phyloP scores from a whole-genome alignment of 164 flowering plant species.

The Magnolia officinalis region DNA sequence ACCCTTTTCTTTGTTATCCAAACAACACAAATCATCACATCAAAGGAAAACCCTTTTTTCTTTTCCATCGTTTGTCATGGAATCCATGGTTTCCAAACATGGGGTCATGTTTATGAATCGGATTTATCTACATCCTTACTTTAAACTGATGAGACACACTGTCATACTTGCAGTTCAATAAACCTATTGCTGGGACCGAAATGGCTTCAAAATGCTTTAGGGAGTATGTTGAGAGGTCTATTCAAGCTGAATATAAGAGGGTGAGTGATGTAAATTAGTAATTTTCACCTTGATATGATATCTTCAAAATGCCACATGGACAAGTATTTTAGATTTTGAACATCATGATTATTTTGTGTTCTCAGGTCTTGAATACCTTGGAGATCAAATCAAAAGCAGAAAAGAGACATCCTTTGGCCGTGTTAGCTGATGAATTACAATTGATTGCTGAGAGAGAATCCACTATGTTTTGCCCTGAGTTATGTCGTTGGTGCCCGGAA shows the following conservation, averaged over 20 bases:
- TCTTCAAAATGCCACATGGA: constrained; percentile 1
- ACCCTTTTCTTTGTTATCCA: too few relatives aligned
- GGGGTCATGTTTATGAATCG: too few relatives aligned
- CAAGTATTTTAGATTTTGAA: not conserved
- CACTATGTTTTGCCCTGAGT: constrained; percentile 47
- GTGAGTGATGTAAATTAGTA: constrained; percentile 31
- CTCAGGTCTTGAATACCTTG: constrained; percentile 36
- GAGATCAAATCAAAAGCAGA: constrained; percentile 36
- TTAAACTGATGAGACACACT: not conserved
- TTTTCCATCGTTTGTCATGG: too few relatives aligned
- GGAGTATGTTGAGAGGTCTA: constrained; percentile 44
- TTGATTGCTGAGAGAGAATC: constrained; percentile 57
- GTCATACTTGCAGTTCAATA: constrained; percentile 30
- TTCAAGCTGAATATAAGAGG: constrained; percentile 50
- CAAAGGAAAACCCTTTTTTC: too few relatives aligned
- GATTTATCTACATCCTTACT: not conserved
- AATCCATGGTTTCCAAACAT: too few relatives aligned
- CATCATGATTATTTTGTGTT: constrained; percentile 1
- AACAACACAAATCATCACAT: too few relatives aligned
- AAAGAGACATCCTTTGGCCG: constrained; percentile 51
- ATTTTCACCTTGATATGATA: constrained; percentile 2
- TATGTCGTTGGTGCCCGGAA: constrained; percentile 56
- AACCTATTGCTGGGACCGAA: constrained; percentile 21
- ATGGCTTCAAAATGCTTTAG: constrained; percentile 26
- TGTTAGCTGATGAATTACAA: constrained; percentile 65